Evolutionary conservation across 192 early-diverging fungal genomes (phyloP), one percentile per base, ranked within the genome.

Genomic region (Coemansia sp.): DNA sequence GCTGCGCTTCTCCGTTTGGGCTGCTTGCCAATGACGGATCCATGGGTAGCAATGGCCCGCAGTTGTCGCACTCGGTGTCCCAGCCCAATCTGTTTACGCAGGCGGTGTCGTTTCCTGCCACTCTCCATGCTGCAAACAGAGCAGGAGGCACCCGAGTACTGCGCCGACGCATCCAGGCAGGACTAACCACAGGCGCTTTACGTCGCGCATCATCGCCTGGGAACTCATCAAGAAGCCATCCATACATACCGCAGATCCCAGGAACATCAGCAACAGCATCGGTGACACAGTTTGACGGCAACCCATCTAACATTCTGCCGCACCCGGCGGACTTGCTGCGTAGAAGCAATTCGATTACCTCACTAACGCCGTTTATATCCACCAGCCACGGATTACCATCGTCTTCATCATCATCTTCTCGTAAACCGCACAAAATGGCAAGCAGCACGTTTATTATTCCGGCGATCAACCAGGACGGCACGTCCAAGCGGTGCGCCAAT

Each of bases 401-500:
- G 12, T 15, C 39, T 42, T 47, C 12, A 59, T n/a, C 16, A n/a
- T 51, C 6, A 26, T 26, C 26, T 26, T 8, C 51, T 1, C 51
- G 51, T 9, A 54, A 8, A 8, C 19, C 51, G 21, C 51, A 26
- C 21, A 54, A 22, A 9, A 9, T 22, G 16, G 8, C 57, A 11
- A n/a, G 57, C 3, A 63, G 40, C 41, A 63, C 55, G 3, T 63
- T 59, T 12, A 59, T 82, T 2, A 72, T 82, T 8, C 79, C 79
- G 8, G 71, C 79, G 0, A 73, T 82, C 52, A 76, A 82, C 67
- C 79, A 82, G 41, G 74, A 73, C 39, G 79, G 79, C 19, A 60
- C 70, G 4, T 63, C 37, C 48, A 82, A 82, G 37, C 45, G 66
- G 36, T 90, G 89, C 62, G 75, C 82, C 64, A 88, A 90, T 71